phyloP scores from a whole-genome alignment of 169 alveolate genomes.

The Perkinsus olseni region DNA sequence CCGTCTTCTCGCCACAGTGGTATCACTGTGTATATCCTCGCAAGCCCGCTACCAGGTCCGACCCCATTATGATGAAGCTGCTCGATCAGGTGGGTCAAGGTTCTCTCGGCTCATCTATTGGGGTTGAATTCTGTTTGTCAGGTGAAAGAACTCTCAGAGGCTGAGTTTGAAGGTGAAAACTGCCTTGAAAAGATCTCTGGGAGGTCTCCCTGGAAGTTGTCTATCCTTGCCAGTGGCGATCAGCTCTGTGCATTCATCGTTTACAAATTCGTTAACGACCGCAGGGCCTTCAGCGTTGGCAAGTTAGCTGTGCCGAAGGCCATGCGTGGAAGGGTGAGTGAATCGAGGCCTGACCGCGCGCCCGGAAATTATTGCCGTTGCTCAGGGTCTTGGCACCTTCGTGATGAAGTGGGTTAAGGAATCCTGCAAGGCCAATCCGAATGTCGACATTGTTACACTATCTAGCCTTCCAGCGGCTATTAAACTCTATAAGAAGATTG shows the following conservation, averaged over 20 bases:
- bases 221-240: not conserved
- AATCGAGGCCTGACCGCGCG: not conserved
- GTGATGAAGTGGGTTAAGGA: not conserved
- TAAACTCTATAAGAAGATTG: not conserved
- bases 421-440: not conserved
- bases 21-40: not conserved
- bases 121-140: not conserved
- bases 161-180: not conserved
- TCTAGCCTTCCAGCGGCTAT: not conserved
- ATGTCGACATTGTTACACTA: not conserved
- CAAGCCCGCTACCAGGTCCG: not conserved
- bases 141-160: not conserved
- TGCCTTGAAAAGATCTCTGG: not conserved
- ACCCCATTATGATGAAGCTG: not conserved
- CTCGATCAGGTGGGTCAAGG: not conserved
- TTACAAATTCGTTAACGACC: not conserved
- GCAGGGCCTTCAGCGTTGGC: not conserved
- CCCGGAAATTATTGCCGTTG: not conserved
- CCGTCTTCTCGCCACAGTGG: not conserved
- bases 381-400: not conserved
- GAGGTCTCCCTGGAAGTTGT: not conserved
- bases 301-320: not conserved
- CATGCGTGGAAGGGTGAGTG: not conserved
- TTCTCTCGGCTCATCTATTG: not conserved
- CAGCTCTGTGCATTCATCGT: not conserved